Percentiles rank a stretch among this genome's conserved stretches.
These are phyloP conservation scores for Fusarium heterosporum DNA, from an alignment of 2,329 filamentous ascomycete genomes.

Conservation along the genomic window DNA sequence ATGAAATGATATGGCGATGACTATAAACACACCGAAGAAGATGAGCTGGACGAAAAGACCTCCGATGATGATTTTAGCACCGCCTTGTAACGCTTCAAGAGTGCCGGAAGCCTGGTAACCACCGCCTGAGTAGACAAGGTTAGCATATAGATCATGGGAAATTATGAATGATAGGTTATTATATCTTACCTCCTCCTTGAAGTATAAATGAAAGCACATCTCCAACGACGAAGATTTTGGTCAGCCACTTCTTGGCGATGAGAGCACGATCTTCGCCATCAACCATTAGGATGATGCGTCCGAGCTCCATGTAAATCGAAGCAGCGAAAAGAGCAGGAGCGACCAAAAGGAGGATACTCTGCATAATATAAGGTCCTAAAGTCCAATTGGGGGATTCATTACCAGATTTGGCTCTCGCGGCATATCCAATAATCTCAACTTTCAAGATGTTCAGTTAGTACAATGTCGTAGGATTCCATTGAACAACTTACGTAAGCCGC, in stretches of 20 bases:
- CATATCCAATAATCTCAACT: constrained; percentile 12
- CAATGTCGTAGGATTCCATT: background rate
- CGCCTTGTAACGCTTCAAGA: constrained; percentile 46
- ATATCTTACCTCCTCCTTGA: constrained; percentile 17
- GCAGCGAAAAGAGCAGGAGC: constrained; percentile 5
- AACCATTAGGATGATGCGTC: constrained; percentile 3
- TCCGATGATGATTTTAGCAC: constrained; percentile 60
- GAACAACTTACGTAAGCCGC: background rate
- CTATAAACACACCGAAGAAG: constrained; percentile 65
- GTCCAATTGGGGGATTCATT: constrained; percentile 8
- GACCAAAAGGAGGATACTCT: constrained; percentile 4
- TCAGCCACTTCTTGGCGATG: constrained; percentile 29
- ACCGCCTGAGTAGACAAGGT: background rate
- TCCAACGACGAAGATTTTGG: constrained; percentile 34
- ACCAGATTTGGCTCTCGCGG: constrained; percentile 6
- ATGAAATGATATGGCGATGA: constrained; percentile 59
- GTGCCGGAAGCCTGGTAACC: constrained; percentile 44
- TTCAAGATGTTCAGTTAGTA: fast-evolving
- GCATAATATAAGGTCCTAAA: constrained; percentile 5
- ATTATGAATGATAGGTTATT: fast-evolving
- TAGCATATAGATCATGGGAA: background rate
- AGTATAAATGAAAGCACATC: constrained; percentile 34
- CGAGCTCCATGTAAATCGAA: constrained; percentile 10
- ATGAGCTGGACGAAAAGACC: constrained; percentile 66
- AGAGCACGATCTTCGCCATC: background rate